A percentile compares a stretch with the other conserved stretches of the same genome.
Conservation (phyloP, 306 rosid species). For the Geum urbanum region DNA sequence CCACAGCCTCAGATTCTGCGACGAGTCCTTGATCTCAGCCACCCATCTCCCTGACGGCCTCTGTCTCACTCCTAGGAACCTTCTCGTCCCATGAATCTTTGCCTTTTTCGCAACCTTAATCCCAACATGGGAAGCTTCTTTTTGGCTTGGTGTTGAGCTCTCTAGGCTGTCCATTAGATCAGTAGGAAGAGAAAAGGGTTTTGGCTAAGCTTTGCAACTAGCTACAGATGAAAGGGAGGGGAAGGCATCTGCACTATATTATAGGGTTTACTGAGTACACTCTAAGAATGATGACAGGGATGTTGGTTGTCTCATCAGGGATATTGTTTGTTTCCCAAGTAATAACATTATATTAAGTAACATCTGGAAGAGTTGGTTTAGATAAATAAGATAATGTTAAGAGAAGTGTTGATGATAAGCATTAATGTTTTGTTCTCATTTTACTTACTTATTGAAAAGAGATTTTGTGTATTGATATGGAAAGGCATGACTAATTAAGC, state of each 20-base stretch:
- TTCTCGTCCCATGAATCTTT: conserved; percentile 31
- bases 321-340: conserved; percentile 30
- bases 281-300: conserved; percentile 25
- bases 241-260: conserved; percentile 25
- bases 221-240: conserved; percentile 22
- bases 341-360: background rate
- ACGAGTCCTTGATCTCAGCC: conserved; percentile 82
- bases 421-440: background rate
- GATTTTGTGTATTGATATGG: conserved; percentile 14
- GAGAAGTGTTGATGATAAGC: conserved; percentile 20
- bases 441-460: background rate
- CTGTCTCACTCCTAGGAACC: conserved; percentile 78
- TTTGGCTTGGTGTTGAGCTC: conserved; percentile 34
- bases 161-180: conserved; percentile 46
- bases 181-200: conserved; percentile 24
- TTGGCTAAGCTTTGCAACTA: conserved; percentile 21
- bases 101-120: conserved; percentile 26
- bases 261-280: conserved; percentile 21
- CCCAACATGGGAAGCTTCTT: conserved; percentile 18
- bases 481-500: conserved; percentile 6
- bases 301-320: conserved; percentile 36
- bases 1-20: conserved; percentile 88
- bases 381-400: conserved; percentile 5
- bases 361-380: background rate
- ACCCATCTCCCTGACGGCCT: conserved; percentile 98